Base-by-base conservation (phyloP, 345 rosid species). In the Aurinia saxatilis region DNA sequence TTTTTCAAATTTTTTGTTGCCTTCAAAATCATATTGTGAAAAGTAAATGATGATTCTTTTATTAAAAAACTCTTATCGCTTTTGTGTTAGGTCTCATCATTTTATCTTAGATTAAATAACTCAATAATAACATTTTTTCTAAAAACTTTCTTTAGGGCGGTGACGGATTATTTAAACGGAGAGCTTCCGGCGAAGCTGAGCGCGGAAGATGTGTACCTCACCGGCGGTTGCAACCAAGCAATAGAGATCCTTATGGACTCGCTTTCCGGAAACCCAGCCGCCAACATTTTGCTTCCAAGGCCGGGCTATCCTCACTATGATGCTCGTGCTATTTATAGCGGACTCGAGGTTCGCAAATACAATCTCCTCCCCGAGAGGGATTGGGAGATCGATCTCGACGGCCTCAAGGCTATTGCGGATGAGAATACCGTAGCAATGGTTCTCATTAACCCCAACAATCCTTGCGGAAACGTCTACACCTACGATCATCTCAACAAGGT, bases 361-460 rank as follows among this genome's bases (percentile, higher is more conserved):
- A 76, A 85, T 62, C 84, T 79, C 65, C 67, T 82, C 16, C 82
- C 82, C 0, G 72, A 75, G 9, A 73, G n/a, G 7, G 73, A 81
- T 6, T 82, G 82, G 82, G 88, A 81, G 40, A 73, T 81, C 19
- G 82, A 81, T 63, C 77, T 85, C 1, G 73, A 70, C 0, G 74
- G 68, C 14, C 63, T 83, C 1, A 76, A 81, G 59, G 71, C 75
- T 2, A 53, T 66, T 14, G 82, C 83, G 1, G 85, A 85, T 60
- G 83, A 75, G 14, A 85, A 81, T 8, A 85, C 85, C 0, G 66
- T 65, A 3, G 84, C 86, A 0, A 75, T 81, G 59, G 85, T 83
- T 34, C 48, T 85, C 33, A 71, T 83, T 15, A 85, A 81, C 42
- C 74, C 74, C 2, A 54, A 77, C 53, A 67, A 67, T 39, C 72